These are phyloP conservation scores for Xylariaceae sp. DNA, from an alignment of 2,329 filamentous ascomycete genomes.

Conservation along the genomic window DNA sequence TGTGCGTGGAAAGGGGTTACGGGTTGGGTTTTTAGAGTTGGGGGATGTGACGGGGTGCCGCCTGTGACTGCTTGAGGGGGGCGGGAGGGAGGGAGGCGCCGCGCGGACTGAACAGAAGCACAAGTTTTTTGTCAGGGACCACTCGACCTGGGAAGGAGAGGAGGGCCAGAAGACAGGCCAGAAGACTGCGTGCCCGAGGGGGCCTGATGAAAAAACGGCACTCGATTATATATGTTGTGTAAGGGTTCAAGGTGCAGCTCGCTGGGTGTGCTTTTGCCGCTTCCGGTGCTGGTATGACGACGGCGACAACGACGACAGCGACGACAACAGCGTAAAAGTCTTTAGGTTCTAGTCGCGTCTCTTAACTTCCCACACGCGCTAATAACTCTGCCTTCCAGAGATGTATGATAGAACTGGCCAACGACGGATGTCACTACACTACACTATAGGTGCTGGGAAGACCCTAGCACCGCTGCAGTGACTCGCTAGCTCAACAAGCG, in stretches of 20 bases:
- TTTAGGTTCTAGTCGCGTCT: conserved; percentile 27
- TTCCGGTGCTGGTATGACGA: conserved; percentile 3
- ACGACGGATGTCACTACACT: conserved; percentile 22
- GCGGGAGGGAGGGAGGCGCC: conserved; percentile 14
- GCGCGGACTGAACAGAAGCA: conserved; percentile 19
- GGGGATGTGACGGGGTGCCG: conserved; percentile 17
- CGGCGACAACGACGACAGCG: conserved; percentile 11
- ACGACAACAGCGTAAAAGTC: conserved; percentile 28
- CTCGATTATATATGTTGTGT: background rate
- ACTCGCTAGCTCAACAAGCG: conserved; percentile 38
- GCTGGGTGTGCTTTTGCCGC: background rate
- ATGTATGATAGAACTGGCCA: conserved; percentile 28
- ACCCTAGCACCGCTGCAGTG: conserved; percentile 38
- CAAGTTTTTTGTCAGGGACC: background rate
- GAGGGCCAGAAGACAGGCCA: conserved; percentile 12
- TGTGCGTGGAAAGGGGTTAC: background rate
- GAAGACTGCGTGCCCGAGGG: background rate
- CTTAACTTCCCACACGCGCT: conserved; percentile 12
- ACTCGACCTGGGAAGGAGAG: conserved; percentile 1
- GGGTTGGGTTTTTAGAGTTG: conserved; percentile 16
- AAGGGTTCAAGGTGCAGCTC: background rate
- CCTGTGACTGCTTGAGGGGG: conserved; percentile 13
- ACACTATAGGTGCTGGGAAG: conserved; percentile 34
- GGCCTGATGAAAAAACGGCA: background rate
- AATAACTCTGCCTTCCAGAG: conserved; percentile 19